A percentile compares a stretch with the other conserved stretches of the same genome.
Evolutionary conservation across 140 eudicot genomes (phyloP).

Genomic region (Flaveria floridana): DNA sequence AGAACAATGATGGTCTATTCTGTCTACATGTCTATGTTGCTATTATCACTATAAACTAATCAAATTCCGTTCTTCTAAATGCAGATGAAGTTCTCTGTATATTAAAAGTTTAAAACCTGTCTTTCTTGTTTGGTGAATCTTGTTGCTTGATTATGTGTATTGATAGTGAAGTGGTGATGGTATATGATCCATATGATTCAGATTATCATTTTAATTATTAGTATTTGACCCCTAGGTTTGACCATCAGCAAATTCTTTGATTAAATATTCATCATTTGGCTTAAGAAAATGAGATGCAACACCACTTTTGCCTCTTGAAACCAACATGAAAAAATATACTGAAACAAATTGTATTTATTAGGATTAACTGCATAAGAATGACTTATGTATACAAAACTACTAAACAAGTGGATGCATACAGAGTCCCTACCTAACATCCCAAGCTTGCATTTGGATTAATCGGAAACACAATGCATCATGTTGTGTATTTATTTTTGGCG

Average conservation of each 20-base stretch:
- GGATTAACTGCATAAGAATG: background rate
- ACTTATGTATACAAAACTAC: background rate
- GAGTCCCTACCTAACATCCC: conserved; percentile 6
- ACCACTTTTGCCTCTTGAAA: too few relatives aligned
- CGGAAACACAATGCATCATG: conserved; percentile 31
- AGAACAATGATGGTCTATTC: background rate
- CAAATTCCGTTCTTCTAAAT: background rate
- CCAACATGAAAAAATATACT: too few relatives aligned
- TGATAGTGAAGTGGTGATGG: too few relatives aligned
- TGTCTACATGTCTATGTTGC: background rate
- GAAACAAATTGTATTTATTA: background rate
- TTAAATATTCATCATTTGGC: too few relatives aligned
- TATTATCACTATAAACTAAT: background rate
- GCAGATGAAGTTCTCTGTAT: background rate
- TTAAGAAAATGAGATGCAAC: too few relatives aligned
- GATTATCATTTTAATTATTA: too few relatives aligned
- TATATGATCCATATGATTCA: too few relatives aligned
- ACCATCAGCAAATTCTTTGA: too few relatives aligned
- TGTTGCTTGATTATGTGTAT: too few relatives aligned
- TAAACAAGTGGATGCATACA: conserved; percentile 8
- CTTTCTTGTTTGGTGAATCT: too few relatives aligned
- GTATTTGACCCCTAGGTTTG: too few relatives aligned
- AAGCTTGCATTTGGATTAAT: conserved; percentile 9
- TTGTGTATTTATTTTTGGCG: conserved; percentile 72
- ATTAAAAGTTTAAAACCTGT: too few relatives aligned